Conservation (phyloP, 2,329 filamentous ascomycete species). For the Talaromyces piceae region DNA sequence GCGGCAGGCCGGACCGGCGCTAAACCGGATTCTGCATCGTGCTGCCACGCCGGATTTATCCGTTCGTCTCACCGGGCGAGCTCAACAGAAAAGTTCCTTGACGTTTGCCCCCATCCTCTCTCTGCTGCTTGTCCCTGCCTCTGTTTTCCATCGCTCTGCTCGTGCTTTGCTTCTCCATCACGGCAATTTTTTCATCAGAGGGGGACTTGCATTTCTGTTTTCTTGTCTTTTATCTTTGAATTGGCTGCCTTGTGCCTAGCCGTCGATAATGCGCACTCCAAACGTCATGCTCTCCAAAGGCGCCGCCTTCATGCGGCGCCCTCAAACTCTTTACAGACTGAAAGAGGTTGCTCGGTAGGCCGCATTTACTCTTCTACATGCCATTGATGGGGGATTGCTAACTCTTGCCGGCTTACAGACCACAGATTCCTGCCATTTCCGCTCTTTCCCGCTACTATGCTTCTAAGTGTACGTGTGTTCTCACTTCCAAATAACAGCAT, state of each 20-base stretch:
- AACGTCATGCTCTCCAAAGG: conserved; percentile 37
- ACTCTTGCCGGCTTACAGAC: conserved; percentile 18
- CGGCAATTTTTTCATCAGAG: conserved; percentile 14
- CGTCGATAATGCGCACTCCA: conserved; percentile 38
- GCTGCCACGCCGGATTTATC: conserved; percentile 20
- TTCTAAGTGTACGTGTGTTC: conserved; percentile 53
- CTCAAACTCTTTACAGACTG: conserved; percentile 37
- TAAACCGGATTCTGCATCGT: neutral
- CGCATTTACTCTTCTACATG: neutral
- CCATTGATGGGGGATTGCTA: neutral
- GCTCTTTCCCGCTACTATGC: conserved; percentile 61
- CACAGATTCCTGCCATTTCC: conserved; percentile 46
- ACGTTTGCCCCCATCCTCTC: conserved; percentile 17
- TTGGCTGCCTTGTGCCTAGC: conserved; percentile 34
- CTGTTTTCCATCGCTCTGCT: conserved; percentile 16
- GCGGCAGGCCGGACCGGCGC: conserved; percentile 8
- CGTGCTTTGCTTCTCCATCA: conserved; percentile 16
- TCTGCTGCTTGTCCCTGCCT: conserved; percentile 1
- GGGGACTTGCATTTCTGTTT: conserved; percentile 10
- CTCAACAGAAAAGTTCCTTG: conserved; percentile 36
- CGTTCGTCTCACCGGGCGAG: conserved; percentile 31
- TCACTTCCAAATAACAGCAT: conserved; percentile 1
- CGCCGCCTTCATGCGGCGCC: conserved; percentile 39
- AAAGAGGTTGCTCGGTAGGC: conserved; percentile 36
- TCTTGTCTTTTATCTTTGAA: conserved; percentile 7